phyloP scores from a whole-genome alignment of 148 eudicot genomes.

The Cornus suecica region DNA sequence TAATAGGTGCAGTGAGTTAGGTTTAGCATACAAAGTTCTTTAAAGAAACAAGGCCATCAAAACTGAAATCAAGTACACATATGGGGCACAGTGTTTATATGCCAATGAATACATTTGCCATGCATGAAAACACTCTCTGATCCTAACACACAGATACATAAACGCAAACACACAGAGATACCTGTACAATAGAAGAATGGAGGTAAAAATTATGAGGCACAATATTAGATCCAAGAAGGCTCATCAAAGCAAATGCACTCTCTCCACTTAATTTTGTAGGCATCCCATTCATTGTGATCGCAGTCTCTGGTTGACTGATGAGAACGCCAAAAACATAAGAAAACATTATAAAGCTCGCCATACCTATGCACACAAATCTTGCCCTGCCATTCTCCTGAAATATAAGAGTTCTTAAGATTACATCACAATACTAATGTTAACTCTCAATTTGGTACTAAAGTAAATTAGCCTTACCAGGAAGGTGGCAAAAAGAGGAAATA shows the following conservation, averaged over 20 bases:
- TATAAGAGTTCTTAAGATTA: slow-evolving; percentile 9
- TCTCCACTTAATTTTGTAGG: slow-evolving; percentile 74
- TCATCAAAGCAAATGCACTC: slow-evolving; percentile 79
- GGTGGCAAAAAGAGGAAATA: slow-evolving; percentile 71
- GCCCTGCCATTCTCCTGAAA: slow-evolving; percentile 63
- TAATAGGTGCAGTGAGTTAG: too few relatives aligned
- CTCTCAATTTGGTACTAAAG: not conserved
- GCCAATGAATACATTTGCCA: not conserved
- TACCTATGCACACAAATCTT: slow-evolving; percentile 46
- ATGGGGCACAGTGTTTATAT: not conserved
- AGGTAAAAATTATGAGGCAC: slow-evolving; percentile 97
- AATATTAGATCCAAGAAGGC: slow-evolving; percentile 85
- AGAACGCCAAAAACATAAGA: slow-evolving; percentile 60
- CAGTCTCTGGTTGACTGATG: slow-evolving; percentile 58
- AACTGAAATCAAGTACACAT: not conserved
- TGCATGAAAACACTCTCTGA: not conserved
- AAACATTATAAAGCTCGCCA: slow-evolving; percentile 45
- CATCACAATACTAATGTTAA: slow-evolving; percentile 3
- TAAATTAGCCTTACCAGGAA: slow-evolving; percentile 46
- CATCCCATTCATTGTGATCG: slow-evolving; percentile 52
- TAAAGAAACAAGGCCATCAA: too few relatives aligned
- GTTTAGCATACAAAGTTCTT: too few relatives aligned
- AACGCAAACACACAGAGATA: slow-evolving; percentile 11
- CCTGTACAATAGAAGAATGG: slow-evolving; percentile 96
- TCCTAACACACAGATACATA: not conserved